These are phyloP conservation scores for Coemansia sp. DNA, from an alignment of 192 early-diverging fungal species.

Conservation along the genomic window DNA sequence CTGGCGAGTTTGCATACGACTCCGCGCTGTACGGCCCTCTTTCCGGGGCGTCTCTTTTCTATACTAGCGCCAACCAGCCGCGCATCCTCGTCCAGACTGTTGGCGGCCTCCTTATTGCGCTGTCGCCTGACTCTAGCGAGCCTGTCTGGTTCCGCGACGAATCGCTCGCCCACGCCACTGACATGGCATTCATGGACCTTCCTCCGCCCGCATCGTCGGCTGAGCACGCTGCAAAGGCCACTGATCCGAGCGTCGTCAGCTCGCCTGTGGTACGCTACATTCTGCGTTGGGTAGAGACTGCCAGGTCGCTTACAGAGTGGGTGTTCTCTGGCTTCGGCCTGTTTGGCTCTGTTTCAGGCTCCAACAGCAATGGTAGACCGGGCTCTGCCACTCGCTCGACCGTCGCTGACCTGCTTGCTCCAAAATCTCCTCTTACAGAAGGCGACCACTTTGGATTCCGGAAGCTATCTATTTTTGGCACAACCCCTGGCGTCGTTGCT, in stretches of 20 bases:
- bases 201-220: slow-evolving; percentile 61
- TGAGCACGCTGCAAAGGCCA: slow-evolving; percentile 41
- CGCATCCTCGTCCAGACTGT: slow-evolving; percentile 61
- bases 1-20: slow-evolving; percentile 40
- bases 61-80: slow-evolving; percentile 15
- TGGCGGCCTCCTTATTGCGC: slow-evolving; percentile 61
- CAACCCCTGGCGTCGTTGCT: slow-evolving; percentile 77
- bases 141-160: slow-evolving; percentile 87
- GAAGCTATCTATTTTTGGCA: slow-evolving; percentile 84
- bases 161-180: slow-evolving; percentile 69
- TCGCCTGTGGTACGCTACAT: slow-evolving; percentile 68
- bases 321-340: slow-evolving; percentile 48
- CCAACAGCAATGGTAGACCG: slow-evolving; percentile 1
- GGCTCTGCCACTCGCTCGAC: slow-evolving; percentile 10
- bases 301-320: slow-evolving; percentile 55
- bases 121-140: slow-evolving; percentile 48
- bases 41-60: slow-evolving; percentile 13
- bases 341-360: slow-evolving; percentile 25
- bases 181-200: slow-evolving; percentile 80
- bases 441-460: slow-evolving; percentile 73
- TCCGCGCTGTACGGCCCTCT: slow-evolving; percentile 45
- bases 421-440: slow-evolving; percentile 5
- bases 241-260: slow-evolving; percentile 58
- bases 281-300: slow-evolving; percentile 57
- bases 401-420: slow-evolving; percentile 8